These are phyloP conservation scores for Pseudogymnoascus sp. DNA, from an alignment of 2,329 filamentous ascomycete species.

Conservation along the genomic window DNA sequence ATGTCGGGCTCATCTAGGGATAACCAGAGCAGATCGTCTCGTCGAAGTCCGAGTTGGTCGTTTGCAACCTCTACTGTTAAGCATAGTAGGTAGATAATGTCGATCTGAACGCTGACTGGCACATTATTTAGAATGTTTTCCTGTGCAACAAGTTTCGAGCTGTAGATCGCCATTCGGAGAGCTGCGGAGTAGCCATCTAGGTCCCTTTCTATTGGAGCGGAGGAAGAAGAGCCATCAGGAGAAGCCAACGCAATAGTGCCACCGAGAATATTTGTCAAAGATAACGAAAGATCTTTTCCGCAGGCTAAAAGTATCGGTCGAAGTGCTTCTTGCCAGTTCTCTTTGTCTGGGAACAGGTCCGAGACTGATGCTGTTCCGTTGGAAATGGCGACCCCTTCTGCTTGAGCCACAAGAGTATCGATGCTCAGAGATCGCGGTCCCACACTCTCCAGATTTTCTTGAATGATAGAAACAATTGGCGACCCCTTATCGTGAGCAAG, in stretches of 20 bases:
- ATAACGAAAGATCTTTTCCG: slow-evolving; percentile 55
- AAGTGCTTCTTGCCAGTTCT: slow-evolving; percentile 61
- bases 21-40: slow-evolving; percentile 42
- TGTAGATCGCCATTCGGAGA: slow-evolving; percentile 69
- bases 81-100: slow-evolving; percentile 46
- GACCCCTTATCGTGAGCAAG: slow-evolving; percentile 22
- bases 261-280: slow-evolving; percentile 66
- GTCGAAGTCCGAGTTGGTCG: slow-evolving; percentile 44
- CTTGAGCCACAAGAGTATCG: slow-evolving; percentile 47
- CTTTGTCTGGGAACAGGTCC: slow-evolving; percentile 55
- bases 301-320: slow-evolving; percentile 42
- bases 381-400: slow-evolving; percentile 33
- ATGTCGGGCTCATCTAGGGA: slow-evolving; percentile 33
- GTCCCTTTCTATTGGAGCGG: slow-evolving; percentile 48
- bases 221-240: slow-evolving; percentile 17
- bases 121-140: slow-evolving; percentile 36
- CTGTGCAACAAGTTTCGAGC: slow-evolving; percentile 48
- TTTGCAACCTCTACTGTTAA: slow-evolving; percentile 45
- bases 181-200: slow-evolving; percentile 64
- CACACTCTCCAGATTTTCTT: slow-evolving; percentile 47
- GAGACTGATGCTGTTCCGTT: slow-evolving; percentile 25
- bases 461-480: slow-evolving; percentile 46
- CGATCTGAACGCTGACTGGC: slow-evolving; percentile 38
- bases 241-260: slow-evolving; percentile 62
- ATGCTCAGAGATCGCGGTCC: slow-evolving; percentile 45